A percentile compares a stretch with the other conserved stretches of the same genome.
Evolutionary conservation across 2,329 filamentous ascomycete genomes (phyloP).

Genomic region (Lizonia empirigonia): DNA sequence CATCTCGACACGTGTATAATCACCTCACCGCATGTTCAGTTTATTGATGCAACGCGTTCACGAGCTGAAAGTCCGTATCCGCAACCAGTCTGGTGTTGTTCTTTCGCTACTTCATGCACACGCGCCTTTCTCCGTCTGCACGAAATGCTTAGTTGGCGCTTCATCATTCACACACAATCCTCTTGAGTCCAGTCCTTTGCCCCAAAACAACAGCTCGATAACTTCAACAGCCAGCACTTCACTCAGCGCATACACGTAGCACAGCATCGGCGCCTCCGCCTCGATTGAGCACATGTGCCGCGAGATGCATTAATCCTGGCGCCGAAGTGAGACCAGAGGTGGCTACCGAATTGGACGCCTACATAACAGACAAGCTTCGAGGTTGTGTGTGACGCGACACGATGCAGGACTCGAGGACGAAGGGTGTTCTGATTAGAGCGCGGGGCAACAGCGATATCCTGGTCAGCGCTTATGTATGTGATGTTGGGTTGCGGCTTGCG

Average conservation of each 20-base stretch:
- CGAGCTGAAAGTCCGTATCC: background rate
- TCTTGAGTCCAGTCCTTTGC: background rate
- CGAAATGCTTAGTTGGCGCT: conserved; percentile 13
- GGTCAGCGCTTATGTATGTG: conserved; percentile 39
- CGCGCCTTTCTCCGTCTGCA: conserved; percentile 30
- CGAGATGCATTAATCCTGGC: background rate
- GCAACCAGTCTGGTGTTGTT: background rate
- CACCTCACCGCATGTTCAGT: conserved; percentile 30
- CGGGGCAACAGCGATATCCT: conserved; percentile 13
- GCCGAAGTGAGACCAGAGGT: background rate
- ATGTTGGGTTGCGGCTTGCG: conserved; percentile 26
- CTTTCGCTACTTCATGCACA: conserved; percentile 12
- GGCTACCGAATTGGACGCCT: conserved; percentile 1
- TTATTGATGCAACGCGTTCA: conserved; percentile 1
- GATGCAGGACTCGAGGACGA: conserved; percentile 5
- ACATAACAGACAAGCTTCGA: conserved; percentile 5
- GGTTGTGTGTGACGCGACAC: conserved; percentile 1
- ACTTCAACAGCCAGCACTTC: conserved; percentile 3
- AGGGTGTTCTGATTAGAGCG: conserved; percentile 12
- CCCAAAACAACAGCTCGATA: conserved; percentile 1
- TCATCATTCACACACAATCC: conserved; percentile 10
- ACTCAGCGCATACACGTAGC: background rate
- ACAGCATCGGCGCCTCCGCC: conserved; percentile 22
- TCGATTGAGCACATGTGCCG: conserved; percentile 9
- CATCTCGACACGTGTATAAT: conserved; percentile 29